Base-by-base conservation (phyloP, 306 rosid genomes). In the Trifolium fragiferum region DNA sequence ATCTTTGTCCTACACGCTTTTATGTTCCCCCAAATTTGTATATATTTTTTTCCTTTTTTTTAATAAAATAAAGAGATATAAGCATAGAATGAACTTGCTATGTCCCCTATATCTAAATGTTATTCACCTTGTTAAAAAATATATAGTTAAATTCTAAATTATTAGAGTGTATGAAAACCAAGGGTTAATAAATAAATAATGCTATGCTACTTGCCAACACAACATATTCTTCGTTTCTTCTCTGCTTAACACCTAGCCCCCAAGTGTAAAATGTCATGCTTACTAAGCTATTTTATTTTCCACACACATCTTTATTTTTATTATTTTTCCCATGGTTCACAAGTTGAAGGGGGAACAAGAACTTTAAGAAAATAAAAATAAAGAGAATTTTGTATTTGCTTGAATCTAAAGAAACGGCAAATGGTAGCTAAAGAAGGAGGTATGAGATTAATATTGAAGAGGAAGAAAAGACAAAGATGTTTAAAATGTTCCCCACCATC, bases 401-500 rank as follows among this genome's bases (percentile, higher is more conserved):
- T 89, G 78, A 30, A 73, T 77, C 73, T 79, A 78, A 83, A 89
- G 88, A 70, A 79, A 82, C 20, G 79, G 70, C 18, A n/a, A 79
- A 50, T 49, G 64, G 37, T 64, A 66, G 46, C 73, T 19, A 55
- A 68, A 53, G 68, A 46, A 71, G 70, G 33, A 41, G 62, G 38
- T 15, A 5, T 68, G 66, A 21, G 63, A 78, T 40, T 4, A 76
- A 72, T 72, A 51, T 76, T 76, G 72, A 71, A 80, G 65, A 41
- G 40, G 43, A 66, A 43, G 13, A 66, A 41, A 20, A 66, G 49
- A 51, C 61, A 72, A 72, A 77, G 61, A 73, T 76, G 83, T 19
- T 82, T 18, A 37, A 79, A 65, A 72, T 90, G 96, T 84, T 79
- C 84, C 90, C 96, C 75, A 83, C 80, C 84, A 66, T 84, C 89